Conservation (phyloP, 345 rosid species). For the Microcos paniculata region DNA sequence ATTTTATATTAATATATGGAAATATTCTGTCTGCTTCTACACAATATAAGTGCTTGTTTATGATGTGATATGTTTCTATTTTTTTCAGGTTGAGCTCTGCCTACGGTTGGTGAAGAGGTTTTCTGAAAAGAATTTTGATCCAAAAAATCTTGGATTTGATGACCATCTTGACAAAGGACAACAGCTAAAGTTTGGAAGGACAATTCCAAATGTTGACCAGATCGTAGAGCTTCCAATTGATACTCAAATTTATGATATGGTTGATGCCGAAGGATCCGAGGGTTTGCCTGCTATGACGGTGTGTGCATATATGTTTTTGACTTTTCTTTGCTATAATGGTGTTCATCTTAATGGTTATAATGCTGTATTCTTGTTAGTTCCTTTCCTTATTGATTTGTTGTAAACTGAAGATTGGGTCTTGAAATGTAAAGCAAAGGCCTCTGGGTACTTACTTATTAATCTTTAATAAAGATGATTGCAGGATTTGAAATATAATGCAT, state of each 20-base stretch:
- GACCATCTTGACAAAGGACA: conserved; percentile 39
- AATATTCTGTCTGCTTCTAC: not conserved
- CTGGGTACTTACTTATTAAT: not conserved
- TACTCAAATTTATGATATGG: conserved; percentile 83
- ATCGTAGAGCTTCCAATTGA: conserved; percentile 78
- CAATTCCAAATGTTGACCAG: conserved; percentile 55
- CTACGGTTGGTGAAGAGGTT: conserved; percentile 55
- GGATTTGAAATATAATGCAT: not conserved
- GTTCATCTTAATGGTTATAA: not conserved
- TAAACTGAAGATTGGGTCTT: not conserved
- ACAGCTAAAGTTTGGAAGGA: conserved; percentile 69
- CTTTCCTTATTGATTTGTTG: not conserved
- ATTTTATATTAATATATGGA: conserved; percentile 1
- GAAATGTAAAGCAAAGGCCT: not conserved
- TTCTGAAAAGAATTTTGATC: conserved; percentile 42
- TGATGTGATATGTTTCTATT: conserved; percentile 17
- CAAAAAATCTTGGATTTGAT: conserved; percentile 27
- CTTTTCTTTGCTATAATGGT: not conserved
- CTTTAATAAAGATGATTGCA: not conserved
- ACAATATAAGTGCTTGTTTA: not conserved
- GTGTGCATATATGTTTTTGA: conserved; percentile 14
- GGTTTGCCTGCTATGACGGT: conserved; percentile 82
- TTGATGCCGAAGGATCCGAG: conserved; percentile 70
- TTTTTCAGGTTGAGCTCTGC: conserved; percentile 65
- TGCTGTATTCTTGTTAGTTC: not conserved